phyloP scores from a whole-genome alignment of 169 alveolate genomes.

The Plasmodium adleri region DNA sequence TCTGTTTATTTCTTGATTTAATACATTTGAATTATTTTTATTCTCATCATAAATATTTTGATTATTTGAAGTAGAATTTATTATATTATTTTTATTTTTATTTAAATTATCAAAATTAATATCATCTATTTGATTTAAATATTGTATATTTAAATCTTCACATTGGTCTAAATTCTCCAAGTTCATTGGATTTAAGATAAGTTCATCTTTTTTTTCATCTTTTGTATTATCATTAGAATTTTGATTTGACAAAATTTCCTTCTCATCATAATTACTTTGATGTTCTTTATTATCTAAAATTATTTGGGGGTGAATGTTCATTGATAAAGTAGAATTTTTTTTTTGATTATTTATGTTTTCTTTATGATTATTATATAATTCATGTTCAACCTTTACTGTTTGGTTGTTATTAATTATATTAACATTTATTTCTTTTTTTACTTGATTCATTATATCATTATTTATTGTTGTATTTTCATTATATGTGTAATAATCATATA shows the following conservation, averaged over 20 bases:
- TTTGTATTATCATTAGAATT: no score
- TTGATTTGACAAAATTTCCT: no score
- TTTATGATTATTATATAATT: no score
- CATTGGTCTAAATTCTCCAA: conserved; percentile 55
- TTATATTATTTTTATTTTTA: conserved; percentile 1
- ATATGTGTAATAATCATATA: conserved; percentile 26
- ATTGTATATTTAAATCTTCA: conserved; percentile 74
- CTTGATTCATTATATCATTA: neutral
- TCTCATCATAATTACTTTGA: no score
- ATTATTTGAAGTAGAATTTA: neutral
- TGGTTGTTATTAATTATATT: neutral
- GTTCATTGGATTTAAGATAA: neutral
- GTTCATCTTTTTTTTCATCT: no score
- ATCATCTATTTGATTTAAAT: conserved; percentile 53
- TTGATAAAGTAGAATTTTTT: no score
- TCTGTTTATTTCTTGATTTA: neutral
- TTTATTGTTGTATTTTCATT: neutral
- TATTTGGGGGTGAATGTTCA: no score
- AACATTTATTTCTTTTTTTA: no score
- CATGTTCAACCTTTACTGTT: neutral
- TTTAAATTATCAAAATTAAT: conserved; percentile 37
- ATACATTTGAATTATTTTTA: conserved; percentile 1
- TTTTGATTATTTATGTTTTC: no score
- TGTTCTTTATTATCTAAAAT: no score
- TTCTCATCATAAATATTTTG: neutral